A percentile compares a stretch with the other conserved stretches of the same genome.
Conservation (phyloP, 1,284 basidiomycete species). For the Tremellales sp. region DNA sequence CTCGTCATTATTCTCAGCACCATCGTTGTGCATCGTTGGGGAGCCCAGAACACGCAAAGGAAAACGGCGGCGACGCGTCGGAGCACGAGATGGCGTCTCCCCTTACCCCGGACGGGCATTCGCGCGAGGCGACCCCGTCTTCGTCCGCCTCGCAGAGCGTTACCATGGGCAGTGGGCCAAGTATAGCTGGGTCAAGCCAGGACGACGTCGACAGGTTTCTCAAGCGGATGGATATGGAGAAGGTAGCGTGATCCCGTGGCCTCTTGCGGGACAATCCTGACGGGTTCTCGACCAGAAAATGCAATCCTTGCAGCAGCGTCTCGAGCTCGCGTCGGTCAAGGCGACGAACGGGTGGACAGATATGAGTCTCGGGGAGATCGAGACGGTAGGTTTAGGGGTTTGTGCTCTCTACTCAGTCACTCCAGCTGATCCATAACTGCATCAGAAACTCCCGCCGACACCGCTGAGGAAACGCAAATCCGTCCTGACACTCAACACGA, state of each 20-base stretch:
- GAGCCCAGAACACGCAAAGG: no score
- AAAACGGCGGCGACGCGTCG: no score
- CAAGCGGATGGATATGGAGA: conserved; percentile 43
- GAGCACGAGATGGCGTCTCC: conserved; percentile 23
- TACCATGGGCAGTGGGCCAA: conserved; percentile 1
- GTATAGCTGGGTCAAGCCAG: conserved; percentile 9
- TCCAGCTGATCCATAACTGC: background rate
- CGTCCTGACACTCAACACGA: conserved; percentile 9
- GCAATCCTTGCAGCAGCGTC: conserved; percentile 40
- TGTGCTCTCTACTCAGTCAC: no score
- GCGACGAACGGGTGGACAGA: conserved; percentile 43
- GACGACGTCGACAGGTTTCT: conserved; percentile 40
- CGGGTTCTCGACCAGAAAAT: conserved; percentile 28
- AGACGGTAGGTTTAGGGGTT: conserved; percentile 25
- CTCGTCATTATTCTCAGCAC: no score
- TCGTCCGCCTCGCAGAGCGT: conserved; percentile 10
- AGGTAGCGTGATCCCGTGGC: conserved; percentile 25
- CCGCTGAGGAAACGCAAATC: conserved; percentile 16
- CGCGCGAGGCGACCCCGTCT: conserved; percentile 15
- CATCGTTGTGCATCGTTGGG: no score
- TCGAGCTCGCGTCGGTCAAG: conserved; percentile 46
- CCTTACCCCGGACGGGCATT: conserved; percentile 1
- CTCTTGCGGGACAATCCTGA: background rate
- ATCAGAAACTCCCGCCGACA: conserved; percentile 16
- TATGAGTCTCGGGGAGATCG: conserved; percentile 44